A percentile compares a stretch with the other conserved stretches of the same genome.
Conservation (phyloP, 2,329 filamentous ascomycete species). For the Trichoderma sp. region DNA sequence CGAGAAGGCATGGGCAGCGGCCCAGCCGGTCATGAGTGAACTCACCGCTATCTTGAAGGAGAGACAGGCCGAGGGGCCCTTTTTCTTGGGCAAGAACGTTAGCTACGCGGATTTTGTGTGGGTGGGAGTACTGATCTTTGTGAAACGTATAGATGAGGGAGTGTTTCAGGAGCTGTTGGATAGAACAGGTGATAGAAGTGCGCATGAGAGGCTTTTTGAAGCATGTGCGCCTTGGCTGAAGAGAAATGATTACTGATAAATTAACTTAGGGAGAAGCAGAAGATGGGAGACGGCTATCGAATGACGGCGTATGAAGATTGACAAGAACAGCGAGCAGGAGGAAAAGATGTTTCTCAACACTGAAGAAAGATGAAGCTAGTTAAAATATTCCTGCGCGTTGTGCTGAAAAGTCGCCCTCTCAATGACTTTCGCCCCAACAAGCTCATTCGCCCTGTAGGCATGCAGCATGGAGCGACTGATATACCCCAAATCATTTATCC, state of each 20-base stretch:
- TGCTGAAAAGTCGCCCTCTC: background rate
- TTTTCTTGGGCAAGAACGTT: conserved; percentile 55
- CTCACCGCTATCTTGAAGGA: conserved; percentile 50
- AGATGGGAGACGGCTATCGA: too few relatives aligned
- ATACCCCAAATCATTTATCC: background rate
- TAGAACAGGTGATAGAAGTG: conserved; percentile 35
- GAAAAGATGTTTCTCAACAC: background rate
- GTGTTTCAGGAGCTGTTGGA: conserved; percentile 36
- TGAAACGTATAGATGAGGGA: conserved; percentile 34
- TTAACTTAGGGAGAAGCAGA: background rate
- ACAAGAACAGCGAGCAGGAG: background rate
- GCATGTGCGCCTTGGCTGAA: conserved; percentile 40
- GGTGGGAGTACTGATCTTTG: conserved; percentile 46
- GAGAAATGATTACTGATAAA: conserved; percentile 35
- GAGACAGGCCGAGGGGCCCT: conserved; percentile 52
- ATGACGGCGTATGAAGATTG: too few relatives aligned
- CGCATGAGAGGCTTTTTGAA: conserved; percentile 41
- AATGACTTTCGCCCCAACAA: background rate
- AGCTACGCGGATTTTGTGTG: conserved; percentile 59
- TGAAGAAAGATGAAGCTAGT: background rate
- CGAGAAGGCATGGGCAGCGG: conserved; percentile 47
- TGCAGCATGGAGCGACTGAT: background rate
- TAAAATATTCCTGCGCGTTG: background rate
- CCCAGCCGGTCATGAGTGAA: conserved; percentile 34
- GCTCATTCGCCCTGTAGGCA: background rate